Evolutionary conservation across 225 moss, liverwort and hornwort genomes (phyloP), one percentile per base, ranked within the genome.

Genomic region (Bryum argenteum): DNA sequence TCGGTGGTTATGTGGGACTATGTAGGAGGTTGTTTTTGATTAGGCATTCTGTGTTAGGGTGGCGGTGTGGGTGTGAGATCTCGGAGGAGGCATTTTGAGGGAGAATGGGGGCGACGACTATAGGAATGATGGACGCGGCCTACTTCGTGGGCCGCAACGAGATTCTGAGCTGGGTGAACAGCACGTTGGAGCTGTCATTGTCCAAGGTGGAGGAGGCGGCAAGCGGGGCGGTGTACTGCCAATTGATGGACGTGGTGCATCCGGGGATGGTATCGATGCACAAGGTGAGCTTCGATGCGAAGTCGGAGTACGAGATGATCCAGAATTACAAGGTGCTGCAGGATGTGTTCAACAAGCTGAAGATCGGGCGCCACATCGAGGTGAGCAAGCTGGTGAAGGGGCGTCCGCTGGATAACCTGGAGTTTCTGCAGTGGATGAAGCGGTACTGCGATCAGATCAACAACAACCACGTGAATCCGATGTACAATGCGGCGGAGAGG

Each of bases 271-370:
- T 98, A 44, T 87, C 87, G 41, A 98, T 98, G 97, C 92, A 98
- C 67, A 98, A 98, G 97, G 97, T 98, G 2, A 91, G 90, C 70
- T 98, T 98, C 70, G 97, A 94, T 33, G 97, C 97, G 2, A 98
- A 94, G 82, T 91, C 94, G 2, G 97, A 98, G 83, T 98, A 98
- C 68, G 97, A 98, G 74, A 98, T 98, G 97, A 98, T 98, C 53
- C 97, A 98, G 76, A 98, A 98, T 75, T 98, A 98, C 65, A 98
- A 98, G 80, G 97, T 98, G 39, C 77, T 98, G 13, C 97, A 98
- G 70, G 97, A 98, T 43, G 92, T 98, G 17, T 98, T 94, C 59
- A 98, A 92, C 78, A 98, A 98, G 82, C 59, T 98, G 1, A 98
- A 98, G 75, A 94, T 98, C 75, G 78, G 88, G 74, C 89, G 92